Base-by-base conservation (phyloP, 164 flowering plant genomes). In the Vitis vinifera region DNA sequence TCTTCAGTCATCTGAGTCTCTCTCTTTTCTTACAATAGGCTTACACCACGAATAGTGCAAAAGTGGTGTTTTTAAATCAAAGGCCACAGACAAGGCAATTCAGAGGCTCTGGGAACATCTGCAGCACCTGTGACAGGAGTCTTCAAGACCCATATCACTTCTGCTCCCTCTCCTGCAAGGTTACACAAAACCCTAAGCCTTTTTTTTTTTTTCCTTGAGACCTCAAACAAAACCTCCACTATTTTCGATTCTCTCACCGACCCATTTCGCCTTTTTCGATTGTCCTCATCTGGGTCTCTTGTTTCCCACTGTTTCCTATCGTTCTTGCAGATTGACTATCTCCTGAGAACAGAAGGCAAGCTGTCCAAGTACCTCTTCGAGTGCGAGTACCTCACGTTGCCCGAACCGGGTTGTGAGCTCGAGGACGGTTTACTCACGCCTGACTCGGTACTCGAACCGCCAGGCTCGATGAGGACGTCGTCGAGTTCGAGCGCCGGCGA, bases 151-250 rank as follows among this genome's bases (percentile, higher is more conserved):
- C 90, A 37, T 89, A 75, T 66, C 86, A 84, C 80, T 93, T 80
- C 81, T 93, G 98, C 77, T 91, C 89, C n/a, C 70, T 93, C 37
- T 80, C 82, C n/a, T 93, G 98, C 94, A 93, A 93, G 98, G 97
- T 93, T 14, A 12, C 2, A 8, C 5, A 55, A 8, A 9, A 15
- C 23, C 17, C 49, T 30, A 44, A 31, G 44, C 37, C 19, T 6
- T n/a, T 17, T 49, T 49, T 49, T 29, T 37, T 12, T 48, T 37
- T 55, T 13, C 37, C 11, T 55, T 29, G 15, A 80, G 81, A 86
- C 1, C 89, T 88, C 23, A 79, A 74, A 51, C 86, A 14, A 53
- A 16, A 11, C 3, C 55, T 66, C 10, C 56, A 12, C 62, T 19
- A 31, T 13, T 15, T 15, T 15, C 44, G 27, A 49, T 37, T 65